Evolutionary conservation across 2,329 filamentous ascomycete species (phyloP).

Genomic region (Ambrosiella cleistominuta): DNA sequence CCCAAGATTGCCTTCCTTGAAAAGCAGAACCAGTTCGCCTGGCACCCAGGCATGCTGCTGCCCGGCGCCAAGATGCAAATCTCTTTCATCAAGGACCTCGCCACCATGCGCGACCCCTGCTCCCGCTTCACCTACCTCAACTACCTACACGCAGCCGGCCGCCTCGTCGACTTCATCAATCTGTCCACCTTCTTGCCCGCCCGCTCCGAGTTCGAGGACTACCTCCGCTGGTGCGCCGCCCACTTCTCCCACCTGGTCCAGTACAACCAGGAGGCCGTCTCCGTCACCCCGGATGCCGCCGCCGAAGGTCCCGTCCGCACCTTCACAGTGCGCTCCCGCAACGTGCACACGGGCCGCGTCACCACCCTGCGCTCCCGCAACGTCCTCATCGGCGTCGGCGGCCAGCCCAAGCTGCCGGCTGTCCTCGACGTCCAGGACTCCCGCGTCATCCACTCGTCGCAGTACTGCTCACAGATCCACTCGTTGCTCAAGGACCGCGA

Average conservation of each 20-base stretch:
- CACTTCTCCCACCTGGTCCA: slow-evolving; percentile 57
- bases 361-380: slow-evolving; percentile 42
- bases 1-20: slow-evolving; percentile 78
- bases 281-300: slow-evolving; percentile 43
- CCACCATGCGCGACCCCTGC: slow-evolving; percentile 69
- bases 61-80: slow-evolving; percentile 95
- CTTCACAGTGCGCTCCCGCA: slow-evolving; percentile 51
- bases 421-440: slow-evolving; percentile 52
- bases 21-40: slow-evolving; percentile 65
- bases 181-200: slow-evolving; percentile 74
- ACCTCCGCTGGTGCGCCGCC: slow-evolving; percentile 78
- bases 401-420: slow-evolving; percentile 51
- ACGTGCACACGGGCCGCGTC: slow-evolving; percentile 37
- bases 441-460: slow-evolving; percentile 71
- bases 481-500: slow-evolving; percentile 38
- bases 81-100: slow-evolving; percentile 90
- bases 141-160: slow-evolving; percentile 65
- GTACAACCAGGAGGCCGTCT: slow-evolving; percentile 63
- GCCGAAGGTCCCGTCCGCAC: slow-evolving; percentile 31
- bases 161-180: slow-evolving; percentile 85
- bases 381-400: slow-evolving; percentile 42
- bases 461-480: slow-evolving; percentile 52
- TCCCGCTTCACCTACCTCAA: slow-evolving; percentile 93
- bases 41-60: slow-evolving; percentile 91
- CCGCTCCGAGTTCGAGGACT: slow-evolving; percentile 83